These are phyloP conservation scores for Plectranthus barbatus DNA, from an alignment of 257 asterid species.

Conservation along the genomic window DNA sequence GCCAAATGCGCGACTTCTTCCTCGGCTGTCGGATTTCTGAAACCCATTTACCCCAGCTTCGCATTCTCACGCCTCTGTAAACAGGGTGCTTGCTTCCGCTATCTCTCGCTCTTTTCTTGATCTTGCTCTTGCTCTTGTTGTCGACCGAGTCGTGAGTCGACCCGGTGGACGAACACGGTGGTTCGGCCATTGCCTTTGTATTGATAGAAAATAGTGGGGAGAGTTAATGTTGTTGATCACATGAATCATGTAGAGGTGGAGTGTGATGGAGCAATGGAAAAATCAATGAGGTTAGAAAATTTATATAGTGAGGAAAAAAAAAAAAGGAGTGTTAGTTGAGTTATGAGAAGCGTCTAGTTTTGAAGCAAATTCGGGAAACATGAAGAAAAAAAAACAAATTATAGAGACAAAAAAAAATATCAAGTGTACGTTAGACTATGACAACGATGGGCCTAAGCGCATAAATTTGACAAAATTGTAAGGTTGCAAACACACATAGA, in stretches of 20 bases:
- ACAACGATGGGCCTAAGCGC: constrained; percentile 16
- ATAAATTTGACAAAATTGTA: background rate
- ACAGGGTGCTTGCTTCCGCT: constrained; percentile 43
- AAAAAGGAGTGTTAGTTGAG: constrained; percentile 22
- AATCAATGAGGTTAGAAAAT: constrained; percentile 4
- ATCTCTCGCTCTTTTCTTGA: constrained; percentile 5
- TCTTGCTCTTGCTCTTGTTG: background rate
- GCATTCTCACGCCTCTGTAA: constrained; percentile 63
- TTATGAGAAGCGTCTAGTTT: constrained; percentile 19
- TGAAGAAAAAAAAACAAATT: constrained; percentile 6
- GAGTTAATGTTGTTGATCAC: constrained; percentile 12
- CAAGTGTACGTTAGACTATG: constrained; percentile 38
- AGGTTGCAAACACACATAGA: background rate
- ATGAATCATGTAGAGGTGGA: background rate
- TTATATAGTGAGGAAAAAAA: constrained; percentile 12
- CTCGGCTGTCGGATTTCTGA: constrained; percentile 71
- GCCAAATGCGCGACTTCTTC: constrained; percentile 69
- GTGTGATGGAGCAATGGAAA: background rate
- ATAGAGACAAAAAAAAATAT: constrained; percentile 22
- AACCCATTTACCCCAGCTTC: constrained; percentile 83
- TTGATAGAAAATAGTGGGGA: background rate
- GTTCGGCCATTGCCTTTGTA: constrained; percentile 23
- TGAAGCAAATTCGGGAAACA: constrained; percentile 21
- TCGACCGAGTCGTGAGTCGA: constrained; percentile 1
- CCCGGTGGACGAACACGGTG: constrained; percentile 17